Evolutionary conservation across 1,139 yeast genomes (phyloP).

Genomic region (Candida glucosophila): DNA sequence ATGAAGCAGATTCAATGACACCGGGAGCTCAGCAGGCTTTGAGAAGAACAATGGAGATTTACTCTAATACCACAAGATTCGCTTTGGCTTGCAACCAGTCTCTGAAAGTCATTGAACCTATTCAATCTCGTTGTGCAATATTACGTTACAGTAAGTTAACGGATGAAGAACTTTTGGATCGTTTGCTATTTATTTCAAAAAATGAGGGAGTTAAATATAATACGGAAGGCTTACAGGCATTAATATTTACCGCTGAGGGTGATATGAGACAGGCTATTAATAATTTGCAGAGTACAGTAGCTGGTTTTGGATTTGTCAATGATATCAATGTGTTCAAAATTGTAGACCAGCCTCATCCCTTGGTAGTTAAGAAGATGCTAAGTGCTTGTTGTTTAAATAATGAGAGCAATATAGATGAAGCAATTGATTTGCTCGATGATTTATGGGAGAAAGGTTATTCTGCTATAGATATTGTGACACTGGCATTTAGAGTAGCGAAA

Average conservation of each 20-base stretch:
- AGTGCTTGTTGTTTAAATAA: conserved; percentile 29
- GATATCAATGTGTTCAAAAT: conserved; percentile 90
- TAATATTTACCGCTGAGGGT: conserved; percentile 95
- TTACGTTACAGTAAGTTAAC: conserved; percentile 72
- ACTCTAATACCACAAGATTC: conserved; percentile 88
- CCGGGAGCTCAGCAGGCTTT: conserved; percentile 98
- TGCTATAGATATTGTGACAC: conserved; percentile 87
- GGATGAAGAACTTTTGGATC: conserved; percentile 76
- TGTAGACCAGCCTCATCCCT: conserved; percentile 95
- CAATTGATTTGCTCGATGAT: conserved; percentile 55
- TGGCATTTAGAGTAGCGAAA: conserved; percentile 82
- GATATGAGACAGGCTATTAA: conserved; percentile 98
- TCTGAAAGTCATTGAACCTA: conserved; percentile 89
- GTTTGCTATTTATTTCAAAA: conserved; percentile 65
- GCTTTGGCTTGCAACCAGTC: conserved; percentile 97
- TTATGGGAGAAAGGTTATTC: conserved; percentile 90
- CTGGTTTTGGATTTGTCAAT: conserved; percentile 86
- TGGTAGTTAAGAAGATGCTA: conserved; percentile 72
- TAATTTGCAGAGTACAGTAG: conserved; percentile 85
- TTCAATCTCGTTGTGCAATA: conserved; percentile 95
- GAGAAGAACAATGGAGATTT: conserved; percentile 94
- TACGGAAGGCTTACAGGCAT: conserved; percentile 87
- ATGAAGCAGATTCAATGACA: conserved; percentile 98
- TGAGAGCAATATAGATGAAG: conserved; percentile 51
- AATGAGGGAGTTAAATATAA: conserved; percentile 69